Evolutionary conservation across 2,329 filamentous ascomycete genomes (phyloP), one percentile per base, ranked within the genome.

Genomic region (Monilinia fructigena): DNA sequence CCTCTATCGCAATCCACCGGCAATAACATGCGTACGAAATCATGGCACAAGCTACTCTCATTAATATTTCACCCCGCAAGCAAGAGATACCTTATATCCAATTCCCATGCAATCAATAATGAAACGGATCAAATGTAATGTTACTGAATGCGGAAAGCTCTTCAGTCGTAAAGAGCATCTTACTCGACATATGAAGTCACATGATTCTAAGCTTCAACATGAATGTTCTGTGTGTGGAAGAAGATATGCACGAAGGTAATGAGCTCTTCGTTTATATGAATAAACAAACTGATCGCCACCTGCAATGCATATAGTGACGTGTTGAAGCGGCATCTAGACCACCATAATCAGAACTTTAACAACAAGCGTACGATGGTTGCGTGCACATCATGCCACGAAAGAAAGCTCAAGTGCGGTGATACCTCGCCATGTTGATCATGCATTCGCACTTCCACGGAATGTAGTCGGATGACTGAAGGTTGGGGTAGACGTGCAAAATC

Each of bases 401-500:
- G 78, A 67, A 82, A 82, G 72, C 80, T 78, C 2, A 80, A 79
- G 66, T 82, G 80, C 61, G 77, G 80, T 66, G 80, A 80, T 1
- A 77, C 77, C 8, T 66, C 71, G 1, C 75, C 74, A 31, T 82
- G 80, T 56, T 75, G 77, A 1, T 76, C 79, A 4, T 81, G 80
- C 50, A 69, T 71, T 4, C 80, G 79, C 68, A 75, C 77, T 62
- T 76, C 75, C 5, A 75, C 79, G 16, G 70, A 70, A 26, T 82
- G 80, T 67, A 78, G 61, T 18, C 52, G 61, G n/a, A 20, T 31
- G 14, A 35, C 20, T 63, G 38, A 55, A 23, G 14, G 16, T 38
- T 26, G 52, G 61, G 45, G 23, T 35, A 35, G 3, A 10, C 61
- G 61, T 35, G 31, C 2, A 18, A 47, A 45, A 14, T 12, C 8